phyloP scores from a whole-genome alignment of 2,329 filamentous ascomycete species.

The Penicillium sp. region DNA sequence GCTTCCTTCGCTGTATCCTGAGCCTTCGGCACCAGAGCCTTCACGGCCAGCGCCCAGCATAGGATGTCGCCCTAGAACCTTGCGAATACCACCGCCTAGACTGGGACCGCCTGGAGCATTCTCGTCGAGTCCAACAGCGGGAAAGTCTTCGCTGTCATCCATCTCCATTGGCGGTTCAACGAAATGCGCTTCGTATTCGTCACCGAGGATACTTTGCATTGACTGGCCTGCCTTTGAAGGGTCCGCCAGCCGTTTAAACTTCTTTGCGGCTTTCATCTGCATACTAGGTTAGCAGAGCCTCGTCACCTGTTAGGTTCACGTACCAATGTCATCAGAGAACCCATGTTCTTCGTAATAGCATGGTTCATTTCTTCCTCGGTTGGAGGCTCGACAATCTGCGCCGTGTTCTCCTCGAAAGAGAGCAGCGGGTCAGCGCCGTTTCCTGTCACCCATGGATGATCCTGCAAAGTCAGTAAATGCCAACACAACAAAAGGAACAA shows the following conservation, averaged over 20 bases:
- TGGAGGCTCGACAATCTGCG: slow-evolving; percentile 73
- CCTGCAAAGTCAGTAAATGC: slow-evolving; percentile 49
- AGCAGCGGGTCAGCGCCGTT: slow-evolving; percentile 74
- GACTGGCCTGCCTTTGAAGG: slow-evolving; percentile 50
- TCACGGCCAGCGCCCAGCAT: slow-evolving; percentile 39
- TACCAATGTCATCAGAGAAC: slow-evolving; percentile 78
- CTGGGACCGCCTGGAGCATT: slow-evolving; percentile 20
- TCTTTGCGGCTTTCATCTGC: slow-evolving; percentile 84
- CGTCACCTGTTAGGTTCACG: neutral
- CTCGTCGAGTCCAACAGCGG: slow-evolving; percentile 17
- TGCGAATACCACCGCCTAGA: slow-evolving; percentile 52
- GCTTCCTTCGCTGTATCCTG: slow-evolving; percentile 10
- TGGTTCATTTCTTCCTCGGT: slow-evolving; percentile 87
- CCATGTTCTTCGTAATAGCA: slow-evolving; percentile 88
- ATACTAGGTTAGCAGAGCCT: neutral
- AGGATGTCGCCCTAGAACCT: slow-evolving; percentile 49
- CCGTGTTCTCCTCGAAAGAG: slow-evolving; percentile 80
- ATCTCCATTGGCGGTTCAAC: slow-evolving; percentile 58
- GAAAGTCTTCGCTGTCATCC: slow-evolving; percentile 38
- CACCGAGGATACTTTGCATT: slow-evolving; percentile 60
- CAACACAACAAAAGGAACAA: neutral
- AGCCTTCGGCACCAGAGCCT: slow-evolving; percentile 6
- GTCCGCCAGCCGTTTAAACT: slow-evolving; percentile 75
- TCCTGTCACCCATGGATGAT: slow-evolving; percentile 90
- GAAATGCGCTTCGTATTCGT: slow-evolving; percentile 52